phyloP scores from a whole-genome alignment of 352 stramenopile species.

The Pythium oligandrum region DNA sequence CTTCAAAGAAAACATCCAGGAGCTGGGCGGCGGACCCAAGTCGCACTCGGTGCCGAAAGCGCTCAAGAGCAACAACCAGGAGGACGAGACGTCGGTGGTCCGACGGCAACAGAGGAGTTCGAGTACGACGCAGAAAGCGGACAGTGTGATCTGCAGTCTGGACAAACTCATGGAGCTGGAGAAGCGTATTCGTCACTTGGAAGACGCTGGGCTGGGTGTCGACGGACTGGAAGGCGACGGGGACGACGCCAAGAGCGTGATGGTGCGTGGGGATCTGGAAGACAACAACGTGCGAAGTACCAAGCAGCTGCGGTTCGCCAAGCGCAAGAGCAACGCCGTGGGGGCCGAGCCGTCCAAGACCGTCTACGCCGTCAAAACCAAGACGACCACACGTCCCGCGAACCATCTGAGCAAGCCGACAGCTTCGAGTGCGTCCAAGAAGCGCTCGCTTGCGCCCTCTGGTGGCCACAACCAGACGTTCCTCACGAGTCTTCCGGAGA shows the following conservation, averaged over 20 bases:
- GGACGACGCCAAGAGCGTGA: slow-evolving; percentile 6
- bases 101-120: slow-evolving; percentile 13
- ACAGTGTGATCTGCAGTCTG: slow-evolving; percentile 63
- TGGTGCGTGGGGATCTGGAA: slow-evolving; percentile 17
- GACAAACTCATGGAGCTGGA: slow-evolving; percentile 89
- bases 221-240: slow-evolving; percentile 33
- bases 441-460: slow-evolving; percentile 19
- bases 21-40: slow-evolving; percentile 32
- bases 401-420: slow-evolving; percentile 12
- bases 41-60: slow-evolving; percentile 25
- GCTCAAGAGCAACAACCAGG: slow-evolving; percentile 30
- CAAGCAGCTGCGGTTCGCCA: slow-evolving; percentile 45
- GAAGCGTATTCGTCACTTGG: slow-evolving; percentile 79
- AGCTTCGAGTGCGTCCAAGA: slow-evolving; percentile 18
- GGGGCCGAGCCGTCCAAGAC: slow-evolving; percentile 44
- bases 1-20: slow-evolving; percentile 56
- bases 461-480: slow-evolving; percentile 28
- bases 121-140: slow-evolving; percentile 14
- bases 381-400: slow-evolving; percentile 6
- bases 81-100: slow-evolving; percentile 28
- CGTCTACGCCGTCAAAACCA: slow-evolving; percentile 49
- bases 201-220: slow-evolving; percentile 53
- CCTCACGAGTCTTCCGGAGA: slow-evolving; percentile 54
- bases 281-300: slow-evolving; percentile 19
- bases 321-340: slow-evolving; percentile 32